Evolutionary conservation across 2,329 filamentous ascomycete genomes (phyloP).

Genomic region (Cryphonectria nitschkei): DNA sequence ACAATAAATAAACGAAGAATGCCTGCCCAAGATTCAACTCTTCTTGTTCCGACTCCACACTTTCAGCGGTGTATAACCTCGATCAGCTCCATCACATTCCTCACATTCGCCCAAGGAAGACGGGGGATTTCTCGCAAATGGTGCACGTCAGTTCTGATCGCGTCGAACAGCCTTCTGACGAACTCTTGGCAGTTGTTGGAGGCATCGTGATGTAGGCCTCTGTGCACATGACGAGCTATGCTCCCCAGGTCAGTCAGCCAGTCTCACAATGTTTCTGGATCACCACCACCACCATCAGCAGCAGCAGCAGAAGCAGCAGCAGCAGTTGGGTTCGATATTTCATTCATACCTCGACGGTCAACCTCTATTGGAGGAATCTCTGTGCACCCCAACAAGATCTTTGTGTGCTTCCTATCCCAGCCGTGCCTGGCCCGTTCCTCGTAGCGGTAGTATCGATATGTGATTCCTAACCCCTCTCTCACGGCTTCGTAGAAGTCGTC

Average conservation of each 20-base stretch:
- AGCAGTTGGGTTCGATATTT: not conserved
- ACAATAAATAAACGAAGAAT: no score
- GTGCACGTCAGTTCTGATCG: not conserved
- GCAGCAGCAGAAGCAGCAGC: not conserved
- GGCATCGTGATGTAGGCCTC: not conserved
- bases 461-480: conserved; percentile 76
- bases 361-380: not conserved
- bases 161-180: not conserved
- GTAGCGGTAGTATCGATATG: not conserved
- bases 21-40: not conserved
- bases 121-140: not conserved
- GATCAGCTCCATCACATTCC: not conserved
- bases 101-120: conserved; percentile 1
- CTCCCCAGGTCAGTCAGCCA: not conserved
- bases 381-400: not conserved
- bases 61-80: not conserved
- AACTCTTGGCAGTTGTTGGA: not conserved
- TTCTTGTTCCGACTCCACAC: not conserved
- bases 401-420: not conserved
- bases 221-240: not conserved
- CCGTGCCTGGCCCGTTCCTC: not conserved
- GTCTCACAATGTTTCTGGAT: not conserved
- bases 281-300: no score
- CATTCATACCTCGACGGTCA: not conserved
- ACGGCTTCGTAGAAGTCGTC: conserved; percentile 75